A percentile compares a stretch with the other conserved stretches of the same genome.
phyloP scores from a whole-genome alignment of 1,139 yeast genomes.

The Lodderomyces orthopsilosis region DNA sequence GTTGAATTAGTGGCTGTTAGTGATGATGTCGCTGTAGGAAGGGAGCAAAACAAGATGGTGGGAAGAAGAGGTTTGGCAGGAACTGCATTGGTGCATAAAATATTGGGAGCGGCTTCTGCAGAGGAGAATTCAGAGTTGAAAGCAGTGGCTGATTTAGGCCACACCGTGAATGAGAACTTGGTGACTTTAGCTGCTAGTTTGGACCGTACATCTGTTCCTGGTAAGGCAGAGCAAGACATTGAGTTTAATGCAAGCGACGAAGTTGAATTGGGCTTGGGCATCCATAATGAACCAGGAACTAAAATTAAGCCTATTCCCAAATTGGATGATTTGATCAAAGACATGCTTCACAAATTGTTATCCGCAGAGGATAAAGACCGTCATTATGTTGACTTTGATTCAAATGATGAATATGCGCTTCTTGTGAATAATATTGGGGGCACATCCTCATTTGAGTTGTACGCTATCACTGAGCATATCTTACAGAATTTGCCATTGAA shows the following conservation, averaged over 20 bases:
- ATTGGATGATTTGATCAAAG: slow-evolving; percentile 52
- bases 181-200: slow-evolving; percentile 90
- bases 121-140: slow-evolving; percentile 34
- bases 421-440: slow-evolving; percentile 84
- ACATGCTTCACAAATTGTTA: slow-evolving; percentile 53
- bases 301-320: slow-evolving; percentile 71
- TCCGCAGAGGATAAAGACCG: slow-evolving; percentile 59
- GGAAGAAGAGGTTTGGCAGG: slow-evolving; percentile 95
- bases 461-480: slow-evolving; percentile 57
- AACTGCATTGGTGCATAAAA: slow-evolving; percentile 80
- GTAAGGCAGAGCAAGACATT: slow-evolving; percentile 53
- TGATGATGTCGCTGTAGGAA: slow-evolving; percentile 92
- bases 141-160: slow-evolving; percentile 61
- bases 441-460: slow-evolving; percentile 71
- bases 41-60: slow-evolving; percentile 80
- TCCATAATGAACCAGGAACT: slow-evolving; percentile 91
- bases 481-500: slow-evolving; percentile 48
- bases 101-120: slow-evolving; percentile 68
- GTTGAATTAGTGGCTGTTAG: slow-evolving; percentile 74
- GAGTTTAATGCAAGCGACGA: slow-evolving; percentile 48
- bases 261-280: slow-evolving; percentile 92
- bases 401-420: slow-evolving; percentile 63
- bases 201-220: slow-evolving; percentile 89
- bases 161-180: slow-evolving; percentile 56
- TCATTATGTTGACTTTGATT: slow-evolving; percentile 63